Conservation (phyloP, 176 grass and related monocot species). For the Zea luxurians region DNA sequence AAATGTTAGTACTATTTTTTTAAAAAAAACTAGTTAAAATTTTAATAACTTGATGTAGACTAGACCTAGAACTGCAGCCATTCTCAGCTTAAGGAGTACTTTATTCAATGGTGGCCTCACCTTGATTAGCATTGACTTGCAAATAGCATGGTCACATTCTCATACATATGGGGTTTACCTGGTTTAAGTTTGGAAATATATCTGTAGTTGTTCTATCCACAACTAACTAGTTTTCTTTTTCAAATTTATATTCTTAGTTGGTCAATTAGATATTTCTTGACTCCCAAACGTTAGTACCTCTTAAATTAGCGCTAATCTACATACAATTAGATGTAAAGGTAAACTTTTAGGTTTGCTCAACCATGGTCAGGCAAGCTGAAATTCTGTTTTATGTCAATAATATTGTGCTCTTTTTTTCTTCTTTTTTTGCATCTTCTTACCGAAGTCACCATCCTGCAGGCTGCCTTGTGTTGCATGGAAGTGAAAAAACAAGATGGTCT, state of each 20-base stretch:
- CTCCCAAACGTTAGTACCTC: not conserved
- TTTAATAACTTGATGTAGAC: too few relatives aligned
- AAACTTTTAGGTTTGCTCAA: not conserved
- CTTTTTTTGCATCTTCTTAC: not conserved
- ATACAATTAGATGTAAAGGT: not conserved
- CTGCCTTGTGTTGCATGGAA: slow-evolving; percentile 47
- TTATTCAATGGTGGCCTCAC: not conserved
- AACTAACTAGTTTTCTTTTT: not conserved
- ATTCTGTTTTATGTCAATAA: not conserved
- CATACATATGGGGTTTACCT: not conserved
- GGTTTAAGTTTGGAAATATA: not conserved
- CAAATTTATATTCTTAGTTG: not conserved
- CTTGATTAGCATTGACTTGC: not conserved
- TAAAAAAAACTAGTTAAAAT: too few relatives aligned
- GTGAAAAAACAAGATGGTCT: not conserved
- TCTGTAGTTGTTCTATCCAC: not conserved
- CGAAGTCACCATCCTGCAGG: slow-evolving; percentile 29
- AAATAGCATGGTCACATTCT: not conserved
- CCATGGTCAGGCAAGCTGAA: too few relatives aligned
- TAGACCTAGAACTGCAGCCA: not conserved
- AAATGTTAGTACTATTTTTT: too few relatives aligned
- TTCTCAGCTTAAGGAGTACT: not conserved
- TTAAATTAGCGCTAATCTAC: not conserved
- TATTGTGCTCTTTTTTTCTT: not conserved
- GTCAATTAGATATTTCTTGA: not conserved